Percentiles rank a stretch among this genome's conserved stretches.
phyloP scores from a whole-genome alignment of 2,329 filamentous ascomycete species.

The Diaporthe caulivora region DNA sequence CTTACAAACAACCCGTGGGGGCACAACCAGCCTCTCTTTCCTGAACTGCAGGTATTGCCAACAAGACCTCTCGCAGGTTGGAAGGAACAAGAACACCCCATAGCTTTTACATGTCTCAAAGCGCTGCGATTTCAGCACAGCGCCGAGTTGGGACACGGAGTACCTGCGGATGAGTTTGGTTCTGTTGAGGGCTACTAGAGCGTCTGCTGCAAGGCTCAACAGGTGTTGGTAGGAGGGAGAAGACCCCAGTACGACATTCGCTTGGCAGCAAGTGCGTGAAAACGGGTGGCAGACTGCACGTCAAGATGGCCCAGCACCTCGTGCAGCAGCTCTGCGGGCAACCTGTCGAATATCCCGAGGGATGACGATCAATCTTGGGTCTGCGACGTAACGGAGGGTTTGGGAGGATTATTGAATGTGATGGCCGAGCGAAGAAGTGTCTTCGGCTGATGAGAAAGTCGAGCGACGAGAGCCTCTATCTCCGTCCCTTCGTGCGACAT shows the following conservation, averaged over 20 bases:
- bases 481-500: not conserved
- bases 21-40: conserved; percentile 3
- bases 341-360: not conserved
- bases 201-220: not conserved
- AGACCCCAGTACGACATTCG: not conserved
- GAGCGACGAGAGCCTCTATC: not conserved
- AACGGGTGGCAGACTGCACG: not conserved
- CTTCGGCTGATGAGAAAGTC: conserved; percentile 9
- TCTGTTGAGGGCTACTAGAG: not conserved
- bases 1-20: not conserved
- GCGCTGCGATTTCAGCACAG: not conserved
- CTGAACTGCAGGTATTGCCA: conserved; percentile 10
- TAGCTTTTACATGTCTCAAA: not conserved
- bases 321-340: not conserved
- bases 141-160: not conserved
- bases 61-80: not conserved
- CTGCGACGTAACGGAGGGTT: not conserved
- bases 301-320: not conserved
- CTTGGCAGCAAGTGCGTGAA: not conserved
- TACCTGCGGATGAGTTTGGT: not conserved
- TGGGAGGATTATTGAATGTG: not conserved
- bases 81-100: conserved; percentile 1
- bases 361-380: not conserved
- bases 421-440: not conserved
- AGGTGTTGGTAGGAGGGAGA: not conserved